Percentiles rank a stretch among this genome's conserved stretches.
These are phyloP conservation scores for Naumovozyma castellii DNA, from an alignment of 805 yeast species.

Conservation along the genomic window DNA sequence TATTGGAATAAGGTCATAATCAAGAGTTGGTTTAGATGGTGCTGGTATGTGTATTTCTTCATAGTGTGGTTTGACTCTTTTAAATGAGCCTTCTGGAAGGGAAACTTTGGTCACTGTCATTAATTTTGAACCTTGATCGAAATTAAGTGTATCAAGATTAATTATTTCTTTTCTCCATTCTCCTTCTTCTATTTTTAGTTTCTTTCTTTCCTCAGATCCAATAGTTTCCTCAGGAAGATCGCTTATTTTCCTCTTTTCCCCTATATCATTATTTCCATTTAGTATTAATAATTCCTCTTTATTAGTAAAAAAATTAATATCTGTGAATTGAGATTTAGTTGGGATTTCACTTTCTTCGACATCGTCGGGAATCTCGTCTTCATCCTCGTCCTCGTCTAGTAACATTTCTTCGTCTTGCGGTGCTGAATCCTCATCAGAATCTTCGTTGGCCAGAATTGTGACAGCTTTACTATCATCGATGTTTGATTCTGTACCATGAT, in stretches of 20 bases:
- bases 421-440: constrained; percentile 30
- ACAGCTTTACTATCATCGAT: constrained; percentile 28
- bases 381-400: constrained; percentile 17
- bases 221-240: not conserved
- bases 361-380: constrained; percentile 19
- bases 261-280: constrained; percentile 10
- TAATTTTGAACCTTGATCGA: constrained; percentile 65
- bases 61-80: constrained; percentile 59
- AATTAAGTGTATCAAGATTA: constrained; percentile 53
- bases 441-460: constrained; percentile 40
- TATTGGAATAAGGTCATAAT: constrained; percentile 42
- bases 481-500: constrained; percentile 13
- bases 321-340: constrained; percentile 2
- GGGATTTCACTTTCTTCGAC: constrained; percentile 5
- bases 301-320: not conserved
- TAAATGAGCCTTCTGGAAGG: constrained; percentile 78
- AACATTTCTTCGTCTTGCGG: constrained; percentile 18
- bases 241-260: constrained; percentile 5
- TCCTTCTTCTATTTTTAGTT: constrained; percentile 18
- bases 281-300: constrained; percentile 9
- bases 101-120: constrained; percentile 57
- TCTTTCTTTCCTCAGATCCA: constrained; percentile 14
- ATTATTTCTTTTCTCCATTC: constrained; percentile 27
- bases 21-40: constrained; percentile 44
- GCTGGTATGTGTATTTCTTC: constrained; percentile 93